Evolutionary conservation across 2,329 filamentous ascomycete species (phyloP), one percentile per base, ranked within the genome.

Genomic region (Xylaria sp.): DNA sequence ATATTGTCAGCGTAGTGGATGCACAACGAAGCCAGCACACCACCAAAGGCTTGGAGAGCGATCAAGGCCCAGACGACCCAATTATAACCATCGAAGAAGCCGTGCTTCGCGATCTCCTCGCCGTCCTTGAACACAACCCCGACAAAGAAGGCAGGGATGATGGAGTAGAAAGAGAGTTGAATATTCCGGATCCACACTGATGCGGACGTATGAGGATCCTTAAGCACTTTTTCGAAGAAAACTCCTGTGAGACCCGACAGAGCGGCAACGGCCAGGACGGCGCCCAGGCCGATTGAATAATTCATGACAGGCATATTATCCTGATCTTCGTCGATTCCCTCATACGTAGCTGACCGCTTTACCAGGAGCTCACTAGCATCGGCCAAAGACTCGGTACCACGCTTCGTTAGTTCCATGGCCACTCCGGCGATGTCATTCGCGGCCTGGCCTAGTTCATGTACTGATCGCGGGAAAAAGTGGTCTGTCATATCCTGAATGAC

Each of bases 21-120:
- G 78, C 91, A 93, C 69, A 96, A 85, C 1, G 92, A 92, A 10
- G 93, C 91, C n/a, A 97, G 83, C 32, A 98, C 87, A 27, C 95
- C 96, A 37, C 94, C 94, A 42, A 91, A 82, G 0, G 94, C 92
- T 79, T 99, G 96, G 68, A 96, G 87, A 5, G 90, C 78, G 73
- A 98, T 92, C 4, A 94, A 92, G 5, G 89, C 85, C 94, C 94
- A 98, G 2, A 98, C 95, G 23, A 95, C 86, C 85, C 89, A 92
- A 78, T 97, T 98, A 82, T 98, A 99, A 2, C 96, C 96, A 66
- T 92, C 91, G 74, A 99, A 98, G 81, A 98, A 97, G 13, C 96
- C 96, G 70, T 93, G 90, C 79, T 91, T 89, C 29, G 91, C 87
- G 71, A 99, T 94, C 48, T 92, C 91, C 69, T 90, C 88, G 29